Conservation (phyloP, 2,329 filamentous ascomycete genomes). For the Diaporthe velutina region DNA sequence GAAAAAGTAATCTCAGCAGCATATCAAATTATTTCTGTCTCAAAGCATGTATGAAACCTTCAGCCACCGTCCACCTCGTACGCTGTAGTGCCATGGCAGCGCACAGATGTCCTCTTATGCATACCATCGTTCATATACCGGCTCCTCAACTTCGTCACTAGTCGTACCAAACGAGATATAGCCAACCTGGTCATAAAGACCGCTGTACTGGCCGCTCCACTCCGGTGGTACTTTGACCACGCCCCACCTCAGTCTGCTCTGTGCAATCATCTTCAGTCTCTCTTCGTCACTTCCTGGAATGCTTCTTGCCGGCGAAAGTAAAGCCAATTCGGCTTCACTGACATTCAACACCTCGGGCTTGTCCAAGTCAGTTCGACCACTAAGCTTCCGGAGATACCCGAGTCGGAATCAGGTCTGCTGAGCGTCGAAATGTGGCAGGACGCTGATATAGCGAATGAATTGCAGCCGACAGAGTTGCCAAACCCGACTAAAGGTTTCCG, state of each 20-base stretch:
- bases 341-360: not conserved
- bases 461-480: not conserved
- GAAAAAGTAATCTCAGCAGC: not conserved
- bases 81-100: not conserved
- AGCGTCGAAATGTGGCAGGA: not conserved
- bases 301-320: not conserved
- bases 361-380: not conserved
- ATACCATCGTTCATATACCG: not conserved
- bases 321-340: not conserved
- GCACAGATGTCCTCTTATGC: not conserved
- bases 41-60: not conserved
- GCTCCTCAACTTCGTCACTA: not conserved
- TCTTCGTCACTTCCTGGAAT: not conserved
- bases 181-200: not conserved
- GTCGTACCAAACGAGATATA: not conserved
- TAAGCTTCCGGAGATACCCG: not conserved
- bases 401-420: not conserved
- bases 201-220: not conserved
- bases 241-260: conserved; percentile 1
- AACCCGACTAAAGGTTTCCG: not conserved
- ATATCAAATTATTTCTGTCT: not conserved
- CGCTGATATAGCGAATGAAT: not conserved
- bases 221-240: not conserved
- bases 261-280: not conserved
- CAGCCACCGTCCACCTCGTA: not conserved